These are phyloP conservation scores for Cnidoscolus chayamansa DNA, from an alignment of 441 rosid genomes.

Conservation along the genomic window DNA sequence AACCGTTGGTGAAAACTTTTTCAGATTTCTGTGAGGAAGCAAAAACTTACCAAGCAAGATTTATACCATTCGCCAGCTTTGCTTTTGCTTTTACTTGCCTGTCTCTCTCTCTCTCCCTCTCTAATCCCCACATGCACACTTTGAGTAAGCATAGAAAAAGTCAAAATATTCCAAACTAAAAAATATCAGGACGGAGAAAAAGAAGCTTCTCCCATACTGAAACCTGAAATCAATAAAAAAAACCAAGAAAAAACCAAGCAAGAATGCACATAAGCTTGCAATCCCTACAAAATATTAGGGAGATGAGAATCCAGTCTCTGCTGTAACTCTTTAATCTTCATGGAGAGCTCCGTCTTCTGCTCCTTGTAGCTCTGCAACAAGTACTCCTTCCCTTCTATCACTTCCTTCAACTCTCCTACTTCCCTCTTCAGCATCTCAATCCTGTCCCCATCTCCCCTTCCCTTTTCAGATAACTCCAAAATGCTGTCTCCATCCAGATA, in stretches of 20 bases:
- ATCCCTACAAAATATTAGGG: slow-evolving; percentile 79
- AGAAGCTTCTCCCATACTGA: slow-evolving; percentile 5
- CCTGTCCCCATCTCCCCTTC: slow-evolving; percentile 43
- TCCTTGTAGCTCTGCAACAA: slow-evolving; percentile 79
- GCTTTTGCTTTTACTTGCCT: not conserved
- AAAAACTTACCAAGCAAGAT: slow-evolving; percentile 2
- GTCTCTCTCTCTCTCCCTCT: not conserved
- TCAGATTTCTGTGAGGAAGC: slow-evolving; percentile 8
- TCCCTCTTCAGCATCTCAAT: slow-evolving; percentile 79
- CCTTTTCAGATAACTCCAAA: slow-evolving; percentile 42
- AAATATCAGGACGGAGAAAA: not conserved
- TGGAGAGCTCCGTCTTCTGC: slow-evolving; percentile 78
- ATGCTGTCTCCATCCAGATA: slow-evolving; percentile 40
- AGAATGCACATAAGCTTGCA: slow-evolving; percentile 62
- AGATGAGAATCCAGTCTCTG: slow-evolving; percentile 88
- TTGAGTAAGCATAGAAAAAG: slow-evolving; percentile 10
- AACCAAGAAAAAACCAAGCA: slow-evolving; percentile 22
- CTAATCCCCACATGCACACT: slow-evolving; percentile 3
- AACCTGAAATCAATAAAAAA: slow-evolving; percentile 8
- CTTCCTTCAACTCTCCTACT: slow-evolving; percentile 81
- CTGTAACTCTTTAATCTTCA: slow-evolving; percentile 81
- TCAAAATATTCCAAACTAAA: slow-evolving; percentile 12
- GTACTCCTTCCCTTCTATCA: slow-evolving; percentile 84
- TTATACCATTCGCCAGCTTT: not conserved
- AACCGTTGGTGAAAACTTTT: not conserved